These are phyloP conservation scores for Mycena filopes DNA, from an alignment of 768 basidiomycete genomes.

Conservation along the genomic window DNA sequence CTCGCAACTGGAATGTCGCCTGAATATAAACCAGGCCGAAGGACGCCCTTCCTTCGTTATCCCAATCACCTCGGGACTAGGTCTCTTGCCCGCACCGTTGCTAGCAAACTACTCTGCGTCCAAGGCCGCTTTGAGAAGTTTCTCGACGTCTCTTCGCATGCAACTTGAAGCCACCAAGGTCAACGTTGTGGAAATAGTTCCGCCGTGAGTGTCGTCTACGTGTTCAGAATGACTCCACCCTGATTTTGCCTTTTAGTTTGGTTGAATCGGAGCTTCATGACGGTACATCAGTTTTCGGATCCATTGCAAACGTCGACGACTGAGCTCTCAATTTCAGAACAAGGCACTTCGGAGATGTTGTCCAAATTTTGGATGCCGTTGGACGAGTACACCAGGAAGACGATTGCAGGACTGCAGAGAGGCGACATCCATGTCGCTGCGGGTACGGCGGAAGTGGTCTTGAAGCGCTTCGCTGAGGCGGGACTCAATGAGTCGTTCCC, in stretches of 20 bases:
- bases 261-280: constrained; percentile 74
- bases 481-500: neutral
- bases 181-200: constrained; percentile 65
- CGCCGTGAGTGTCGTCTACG: constrained; percentile 56
- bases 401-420: constrained; percentile 51
- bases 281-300: constrained; percentile 44
- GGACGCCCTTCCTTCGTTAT: constrained; percentile 60
- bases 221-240: no score
- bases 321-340: constrained; percentile 46
- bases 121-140: constrained; percentile 68
- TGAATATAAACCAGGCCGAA: constrained; percentile 45
- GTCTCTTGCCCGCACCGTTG: constrained; percentile 52
- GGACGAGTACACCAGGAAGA: constrained; percentile 53
- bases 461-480: constrained; percentile 44
- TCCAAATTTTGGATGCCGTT: constrained; percentile 68
- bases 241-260: no score
- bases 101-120: constrained; percentile 65
- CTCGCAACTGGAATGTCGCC: neutral
- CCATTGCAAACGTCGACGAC: neutral
- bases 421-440: constrained; percentile 41
- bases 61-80: constrained; percentile 65
- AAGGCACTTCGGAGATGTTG: constrained; percentile 58
- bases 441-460: constrained; percentile 36
- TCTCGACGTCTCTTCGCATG: constrained; percentile 56
- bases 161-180: constrained; percentile 62